Percentiles rank a stretch among this genome's conserved stretches.
Evolutionary conservation across 2,329 filamentous ascomycete species (phyloP).

Genomic region (Zalaria obscura): DNA sequence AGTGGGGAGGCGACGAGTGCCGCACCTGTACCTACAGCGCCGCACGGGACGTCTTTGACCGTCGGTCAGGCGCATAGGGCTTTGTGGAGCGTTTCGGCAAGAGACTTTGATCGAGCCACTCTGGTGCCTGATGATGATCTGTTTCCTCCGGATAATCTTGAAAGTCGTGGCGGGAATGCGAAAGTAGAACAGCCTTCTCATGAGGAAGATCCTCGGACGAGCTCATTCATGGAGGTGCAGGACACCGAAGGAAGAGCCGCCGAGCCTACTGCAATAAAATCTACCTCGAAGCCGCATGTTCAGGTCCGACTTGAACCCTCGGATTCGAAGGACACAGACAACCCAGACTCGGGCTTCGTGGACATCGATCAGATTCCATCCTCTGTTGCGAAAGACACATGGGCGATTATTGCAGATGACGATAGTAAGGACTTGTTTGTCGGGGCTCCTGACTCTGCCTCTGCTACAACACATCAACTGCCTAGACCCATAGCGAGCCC

Average conservation of each 20-base stretch:
- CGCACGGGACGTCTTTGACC: conserved; percentile 15
- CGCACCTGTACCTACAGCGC: conserved; percentile 8
- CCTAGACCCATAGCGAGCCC: background rate
- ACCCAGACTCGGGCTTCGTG: conserved; percentile 7
- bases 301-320: no score
- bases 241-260: no score
- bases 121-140: background rate
- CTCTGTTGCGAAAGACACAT: background rate
- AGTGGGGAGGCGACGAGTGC: conserved; percentile 17
- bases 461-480: background rate
- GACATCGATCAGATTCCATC: conserved; percentile 5
- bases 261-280: no score
- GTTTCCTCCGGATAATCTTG: background rate
- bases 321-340: no score
- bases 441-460: no score
- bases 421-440: no score
- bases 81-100: conserved; percentile 58
- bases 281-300: no score
- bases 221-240: no score
- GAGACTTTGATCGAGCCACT: conserved; percentile 31
- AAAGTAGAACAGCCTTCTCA: no score
- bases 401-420: background rate
- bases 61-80: conserved; percentile 20
- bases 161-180: background rate
- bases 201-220: no score